Evolutionary conservation across 2,329 filamentous ascomycete species (phyloP).

Genomic region (Aureobasidium mangrovei): DNA sequence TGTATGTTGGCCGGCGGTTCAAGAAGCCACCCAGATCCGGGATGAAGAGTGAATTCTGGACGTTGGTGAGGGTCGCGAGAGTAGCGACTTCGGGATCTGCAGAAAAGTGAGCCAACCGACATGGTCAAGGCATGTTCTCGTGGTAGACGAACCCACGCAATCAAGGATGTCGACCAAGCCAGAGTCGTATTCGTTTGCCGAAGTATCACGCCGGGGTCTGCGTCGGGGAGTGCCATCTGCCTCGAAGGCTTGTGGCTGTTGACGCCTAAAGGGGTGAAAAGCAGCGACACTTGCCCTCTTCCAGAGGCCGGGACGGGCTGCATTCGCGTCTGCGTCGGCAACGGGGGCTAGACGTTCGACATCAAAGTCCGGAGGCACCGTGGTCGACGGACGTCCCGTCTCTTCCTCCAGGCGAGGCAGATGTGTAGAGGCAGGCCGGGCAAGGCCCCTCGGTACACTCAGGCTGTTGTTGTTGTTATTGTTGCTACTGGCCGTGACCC

Average conservation of each 20-base stretch:
- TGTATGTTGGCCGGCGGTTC: constrained; percentile 72
- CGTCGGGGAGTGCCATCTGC: background rate
- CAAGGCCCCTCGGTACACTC: background rate
- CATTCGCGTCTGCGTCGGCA: background rate
- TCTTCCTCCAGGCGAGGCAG: constrained; percentile 12
- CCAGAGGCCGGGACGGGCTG: constrained; percentile 3
- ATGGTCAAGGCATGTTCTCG: background rate
- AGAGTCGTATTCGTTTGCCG: constrained; percentile 46
- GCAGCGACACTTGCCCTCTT: constrained; percentile 12
- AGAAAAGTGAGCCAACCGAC: constrained; percentile 21
- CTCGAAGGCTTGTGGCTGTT: background rate
- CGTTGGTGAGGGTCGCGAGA: constrained; percentile 74
- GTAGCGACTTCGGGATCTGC: constrained; percentile 76
- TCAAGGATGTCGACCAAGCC: constrained; percentile 60
- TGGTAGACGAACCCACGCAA: constrained; percentile 49
- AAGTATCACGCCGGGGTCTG: background rate
- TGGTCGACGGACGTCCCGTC: background rate
- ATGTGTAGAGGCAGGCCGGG: background rate
- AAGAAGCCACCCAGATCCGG: constrained; percentile 68
- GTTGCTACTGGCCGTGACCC: background rate
- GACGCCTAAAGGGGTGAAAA: background rate
- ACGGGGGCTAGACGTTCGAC: background rate
- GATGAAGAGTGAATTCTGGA: constrained; percentile 82
- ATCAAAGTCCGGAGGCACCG: background rate
- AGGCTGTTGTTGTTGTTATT: background rate